Conservation (phyloP, 2,329 filamentous ascomycete species). For the Thyridium curvatum region DNA sequence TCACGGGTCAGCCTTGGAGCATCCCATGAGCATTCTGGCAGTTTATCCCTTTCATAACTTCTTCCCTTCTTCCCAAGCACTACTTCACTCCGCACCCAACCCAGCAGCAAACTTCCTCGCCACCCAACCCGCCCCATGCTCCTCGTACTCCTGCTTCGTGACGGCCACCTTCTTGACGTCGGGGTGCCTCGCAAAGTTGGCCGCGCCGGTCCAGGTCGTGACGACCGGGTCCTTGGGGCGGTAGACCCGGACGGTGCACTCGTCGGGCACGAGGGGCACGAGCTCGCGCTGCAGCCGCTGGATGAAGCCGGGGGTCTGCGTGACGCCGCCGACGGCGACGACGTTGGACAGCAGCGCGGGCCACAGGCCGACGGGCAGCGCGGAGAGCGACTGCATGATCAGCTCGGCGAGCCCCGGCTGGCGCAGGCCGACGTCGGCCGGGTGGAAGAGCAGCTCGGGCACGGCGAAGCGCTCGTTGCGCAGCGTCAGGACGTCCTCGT, state of each 20-base stretch:
- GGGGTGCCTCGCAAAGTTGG: constrained; percentile 64
- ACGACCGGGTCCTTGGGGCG: constrained; percentile 67
- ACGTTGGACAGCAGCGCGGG: constrained; percentile 81
- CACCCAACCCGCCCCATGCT: constrained; percentile 72
- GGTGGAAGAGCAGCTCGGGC: constrained; percentile 84
- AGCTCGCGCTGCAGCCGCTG: constrained; percentile 73
- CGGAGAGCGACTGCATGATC: constrained; percentile 71
- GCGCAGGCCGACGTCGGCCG: constrained; percentile 72
- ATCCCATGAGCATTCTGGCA: no score
- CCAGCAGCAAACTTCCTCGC: constrained; percentile 59
- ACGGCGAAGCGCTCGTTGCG: constrained; percentile 89
- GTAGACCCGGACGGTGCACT: constrained; percentile 71
- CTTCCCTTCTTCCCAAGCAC: no score
- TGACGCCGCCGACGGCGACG: constrained; percentile 81
- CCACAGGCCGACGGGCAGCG: constrained; percentile 75
- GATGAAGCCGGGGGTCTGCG: constrained; percentile 73
- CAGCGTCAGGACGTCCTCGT: constrained; percentile 78
- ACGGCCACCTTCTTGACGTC: constrained; percentile 64
- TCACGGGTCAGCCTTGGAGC: no score
- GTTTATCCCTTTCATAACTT: no score
- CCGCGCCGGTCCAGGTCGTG: constrained; percentile 82
- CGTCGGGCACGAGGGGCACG: constrained; percentile 63
- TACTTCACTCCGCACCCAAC: constrained; percentile 13
- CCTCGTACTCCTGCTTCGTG: constrained; percentile 87
- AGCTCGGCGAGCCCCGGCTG: constrained; percentile 78